Evolutionary conservation across 257 asterid species (phyloP), one percentile per base, ranked within the genome.

Genomic region (Petunia secreta): DNA sequence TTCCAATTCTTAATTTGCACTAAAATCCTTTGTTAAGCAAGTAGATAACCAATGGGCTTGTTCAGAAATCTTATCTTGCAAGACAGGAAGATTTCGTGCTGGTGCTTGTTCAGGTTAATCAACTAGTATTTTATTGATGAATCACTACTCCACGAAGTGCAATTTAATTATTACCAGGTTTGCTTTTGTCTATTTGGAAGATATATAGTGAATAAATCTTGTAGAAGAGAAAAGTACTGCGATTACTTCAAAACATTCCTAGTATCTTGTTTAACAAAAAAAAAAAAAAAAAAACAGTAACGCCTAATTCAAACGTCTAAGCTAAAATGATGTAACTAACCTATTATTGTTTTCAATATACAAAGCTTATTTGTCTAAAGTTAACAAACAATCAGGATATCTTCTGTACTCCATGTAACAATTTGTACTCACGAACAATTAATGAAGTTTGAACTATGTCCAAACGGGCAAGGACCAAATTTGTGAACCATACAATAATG

Each of bases 81-180:
- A 69, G 59, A 6, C 59, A 69, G 48, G 43, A 9, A 69, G 46
- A 69, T 48, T 25, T 41, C 25, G 3, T 69, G 76, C 58, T 69
- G 76, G 76, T 16, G 39, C 76, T 69, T 68, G 58, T 46, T 69
- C 48, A 54, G 58, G 46, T 69, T 68, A 44, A 68, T 68, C 75
- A 66, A 64, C 16, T 64, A 10, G 44, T 40, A 68, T 16, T 68
- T 13, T n/a, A 46, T 69, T 48, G 43, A 68, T 65, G 50, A 39
- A 65, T 65, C 50, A 38, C 11, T 64, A 65, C 11, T 64, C 71
- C 48, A 38, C 48, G 7, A 67, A 5, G 9, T 14, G 2, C 1
- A 68, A 25, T 68, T 68, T 68, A 68, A 44, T 44, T 68, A 44
- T 68, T 57, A 44, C 58, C 11, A 68, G 4, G 4, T 16, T 44